Evolutionary conservation across 768 basidiomycete species (phyloP), one percentile per base, ranked within the genome.

Genomic region (Crucibulum laeve): DNA sequence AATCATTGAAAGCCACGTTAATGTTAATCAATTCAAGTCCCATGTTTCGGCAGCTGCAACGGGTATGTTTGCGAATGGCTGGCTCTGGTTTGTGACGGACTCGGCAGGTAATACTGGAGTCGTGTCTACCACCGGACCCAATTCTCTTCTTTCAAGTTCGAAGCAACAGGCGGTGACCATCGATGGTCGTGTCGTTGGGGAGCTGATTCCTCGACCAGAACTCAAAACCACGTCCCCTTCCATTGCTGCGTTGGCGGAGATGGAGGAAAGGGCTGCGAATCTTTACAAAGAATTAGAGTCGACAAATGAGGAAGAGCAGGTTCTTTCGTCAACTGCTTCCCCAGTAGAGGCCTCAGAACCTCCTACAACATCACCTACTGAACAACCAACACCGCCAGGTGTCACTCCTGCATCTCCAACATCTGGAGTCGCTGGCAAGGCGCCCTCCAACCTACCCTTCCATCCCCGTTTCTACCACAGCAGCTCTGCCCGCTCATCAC

Each of bases 61-160:
- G 40, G 91, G 89, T 48, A 81, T 91, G 74, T 82, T 82, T 54
- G 80, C 80, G 44, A 79, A 77, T 23, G 91, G 91, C 41, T 93
- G 79, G 70, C 71, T 92, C 44, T 95, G 92, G 94, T 77, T 95
- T 59, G 91, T 94, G 47, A 77, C 77, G 3, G 87, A 91, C 66
- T 54, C 63, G 15, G 56, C 60, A 4, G 80, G 80, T 13, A 73
- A 76, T 50, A 71, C 69, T 25, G 91, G 80, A 19, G 74, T 94
- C 48, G 62, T 92, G 38, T 87, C 91, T 13, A 95, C 94, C 0
- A 89, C 91, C 56, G 93, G 90, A 4, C 75, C 90, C 0, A 91
- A 91, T 14, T 95, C 95, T 1, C 71, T 96, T 17, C 82, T 98
- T 53, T 74, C 94, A 48, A 72, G 82, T 18, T 82, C 80, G 24